Conservation (phyloP, 176 grass and related monocot genomes). For the Themeda triandra region DNA sequence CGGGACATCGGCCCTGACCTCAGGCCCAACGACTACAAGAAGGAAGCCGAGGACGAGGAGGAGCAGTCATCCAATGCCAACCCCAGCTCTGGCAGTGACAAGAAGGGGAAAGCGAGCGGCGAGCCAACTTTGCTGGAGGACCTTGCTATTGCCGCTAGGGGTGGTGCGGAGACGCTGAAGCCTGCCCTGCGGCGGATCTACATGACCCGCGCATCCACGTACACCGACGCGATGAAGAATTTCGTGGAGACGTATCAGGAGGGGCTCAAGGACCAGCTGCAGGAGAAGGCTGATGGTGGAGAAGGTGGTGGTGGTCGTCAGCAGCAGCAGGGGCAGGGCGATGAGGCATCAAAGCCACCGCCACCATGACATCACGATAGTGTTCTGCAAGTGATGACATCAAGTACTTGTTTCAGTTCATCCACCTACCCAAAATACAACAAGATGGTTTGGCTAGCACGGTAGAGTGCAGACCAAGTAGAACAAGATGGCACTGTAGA, state of each 20-base stretch:
- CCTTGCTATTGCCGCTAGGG: background rate
- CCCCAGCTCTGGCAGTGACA: background rate
- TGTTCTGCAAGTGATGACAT: background rate
- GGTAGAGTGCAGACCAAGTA: too few species aligned
- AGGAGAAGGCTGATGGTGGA: slow-evolving; percentile 15
- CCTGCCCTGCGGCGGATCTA: slow-evolving; percentile 16
- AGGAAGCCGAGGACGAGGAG: background rate
- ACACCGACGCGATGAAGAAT: slow-evolving; percentile 31
- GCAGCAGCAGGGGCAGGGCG: background rate
- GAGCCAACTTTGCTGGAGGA: slow-evolving; percentile 31
- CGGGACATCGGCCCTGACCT: slow-evolving; percentile 52
- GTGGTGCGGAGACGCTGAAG: slow-evolving; percentile 26
- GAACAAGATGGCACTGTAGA: background rate
- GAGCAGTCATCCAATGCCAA: background rate
- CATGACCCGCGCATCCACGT: slow-evolving; percentile 31
- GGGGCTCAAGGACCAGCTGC: slow-evolving; percentile 37
- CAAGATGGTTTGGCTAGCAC: background rate
- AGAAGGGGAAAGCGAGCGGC: background rate
- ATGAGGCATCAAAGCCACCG: background rate
- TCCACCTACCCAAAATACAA: background rate
- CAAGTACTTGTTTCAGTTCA: background rate
- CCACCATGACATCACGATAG: background rate
- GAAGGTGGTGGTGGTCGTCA: background rate
- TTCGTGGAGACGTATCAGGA: slow-evolving; percentile 40
- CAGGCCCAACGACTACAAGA: slow-evolving; percentile 50